Percentiles rank a stretch among this genome's conserved stretches.
phyloP scores from a whole-genome alignment of 768 basidiomycete genomes.

The Lepiota venenata region DNA sequence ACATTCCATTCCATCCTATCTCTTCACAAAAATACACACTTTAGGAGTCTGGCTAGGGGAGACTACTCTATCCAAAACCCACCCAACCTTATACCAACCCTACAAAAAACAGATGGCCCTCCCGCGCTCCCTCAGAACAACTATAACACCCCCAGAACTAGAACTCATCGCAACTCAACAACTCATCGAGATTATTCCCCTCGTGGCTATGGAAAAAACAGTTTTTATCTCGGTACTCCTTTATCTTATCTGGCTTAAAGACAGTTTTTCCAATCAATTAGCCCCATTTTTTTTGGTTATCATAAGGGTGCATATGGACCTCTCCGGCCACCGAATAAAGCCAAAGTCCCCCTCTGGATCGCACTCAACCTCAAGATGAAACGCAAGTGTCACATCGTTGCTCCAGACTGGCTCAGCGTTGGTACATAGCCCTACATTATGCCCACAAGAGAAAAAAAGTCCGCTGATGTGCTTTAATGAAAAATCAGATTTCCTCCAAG shows the following conservation, averaged over 20 bases:
- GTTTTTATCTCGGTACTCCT: constrained; percentile 80
- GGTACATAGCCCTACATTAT: constrained; percentile 56
- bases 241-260: neutral
- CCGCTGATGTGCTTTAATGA: too few relatives aligned
- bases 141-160: constrained; percentile 11
- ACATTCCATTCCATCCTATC: too few relatives aligned
- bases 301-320: constrained; percentile 91
- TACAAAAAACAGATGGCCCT: too few relatives aligned
- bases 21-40: too few relatives aligned
- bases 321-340: constrained; percentile 80
- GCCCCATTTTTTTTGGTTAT: constrained; percentile 17
- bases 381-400: constrained; percentile 90
- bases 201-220: constrained; percentile 88
- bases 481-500: constrained; percentile 78
- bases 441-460: too few relatives aligned
- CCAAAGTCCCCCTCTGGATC: constrained; percentile 93
- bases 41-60: too few relatives aligned
- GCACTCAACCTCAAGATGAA: constrained; percentile 91
- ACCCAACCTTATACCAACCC: neutral
- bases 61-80: too few relatives aligned
- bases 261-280: constrained; percentile 11
- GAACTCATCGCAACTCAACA: constrained; percentile 68
- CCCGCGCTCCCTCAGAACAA: neutral
- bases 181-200: constrained; percentile 80
- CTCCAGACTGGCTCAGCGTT: constrained; percentile 85